phyloP scores from a whole-genome alignment of 805 yeast genomes.

The Sungouiozyma ichnusensis region DNA sequence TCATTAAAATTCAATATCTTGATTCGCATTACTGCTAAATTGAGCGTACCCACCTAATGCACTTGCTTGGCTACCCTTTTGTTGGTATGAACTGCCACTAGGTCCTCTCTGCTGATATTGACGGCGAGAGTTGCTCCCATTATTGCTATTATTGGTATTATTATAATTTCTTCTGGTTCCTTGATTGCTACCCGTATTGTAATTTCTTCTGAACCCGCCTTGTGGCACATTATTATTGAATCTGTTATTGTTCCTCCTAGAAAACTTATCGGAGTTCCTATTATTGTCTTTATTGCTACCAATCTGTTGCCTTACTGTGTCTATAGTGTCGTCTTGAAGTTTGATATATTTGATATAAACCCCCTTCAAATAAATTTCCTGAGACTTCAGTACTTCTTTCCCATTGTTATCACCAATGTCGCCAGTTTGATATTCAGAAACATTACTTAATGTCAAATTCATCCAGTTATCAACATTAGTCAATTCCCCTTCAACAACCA shows the following conservation, averaged over 20 bases:
- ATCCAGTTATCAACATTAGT: conserved; percentile 89
- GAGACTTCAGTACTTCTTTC: conserved; percentile 47
- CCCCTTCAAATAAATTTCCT: conserved; percentile 77
- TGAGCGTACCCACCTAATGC: conserved; percentile 2
- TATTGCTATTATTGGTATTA: conserved; percentile 22
- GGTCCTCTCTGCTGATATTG: conserved; percentile 3
- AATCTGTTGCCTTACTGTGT: conserved; percentile 60
- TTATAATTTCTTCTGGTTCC: conserved; percentile 21
- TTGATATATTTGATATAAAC: conserved; percentile 70
- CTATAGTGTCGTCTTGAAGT: conserved; percentile 68
- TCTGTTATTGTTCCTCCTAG: conserved; percentile 28
- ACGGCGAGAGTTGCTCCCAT: conserved; percentile 7
- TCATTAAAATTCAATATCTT: conserved; percentile 17
- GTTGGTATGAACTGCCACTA: conserved; percentile 5
- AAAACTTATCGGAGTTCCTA: conserved; percentile 3
- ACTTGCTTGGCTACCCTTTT: conserved; percentile 3
- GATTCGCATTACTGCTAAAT: conserved; percentile 22
- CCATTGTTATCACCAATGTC: conserved; percentile 2
- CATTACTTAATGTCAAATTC: conserved; percentile 80
- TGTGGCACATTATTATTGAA: conserved; percentile 25
- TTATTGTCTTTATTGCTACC: conserved; percentile 32
- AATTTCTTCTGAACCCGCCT: conserved; percentile 13
- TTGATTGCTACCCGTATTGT: conserved; percentile 1
- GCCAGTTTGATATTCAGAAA: conserved; percentile 38
- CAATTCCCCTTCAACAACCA: conserved; percentile 73